Base-by-base conservation (phyloP, 352 stramenopile genomes). In the Lagenidium sp. region DNA sequence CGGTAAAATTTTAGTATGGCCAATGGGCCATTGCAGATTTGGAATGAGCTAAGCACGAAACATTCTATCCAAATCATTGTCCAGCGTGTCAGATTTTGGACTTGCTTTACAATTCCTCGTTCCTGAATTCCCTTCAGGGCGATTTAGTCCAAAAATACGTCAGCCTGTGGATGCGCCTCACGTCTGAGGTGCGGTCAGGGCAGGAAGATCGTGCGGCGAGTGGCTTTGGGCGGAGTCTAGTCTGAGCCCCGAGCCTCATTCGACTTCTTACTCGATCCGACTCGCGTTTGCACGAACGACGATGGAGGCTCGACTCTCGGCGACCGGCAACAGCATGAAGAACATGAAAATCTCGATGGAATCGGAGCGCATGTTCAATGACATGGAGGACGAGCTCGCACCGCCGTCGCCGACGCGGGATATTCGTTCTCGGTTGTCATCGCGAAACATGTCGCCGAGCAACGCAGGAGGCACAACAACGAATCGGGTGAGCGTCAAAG, bases 261-360 rank as follows among this genome's bases (percentile, higher is more conserved):
- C n/a, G n/a, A n/a, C n/a, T n/a, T n/a, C n/a, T n/a, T n/a, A n/a
- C n/a, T n/a, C n/a, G n/a, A n/a, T n/a, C n/a, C n/a, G n/a, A n/a
- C n/a, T n/a, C n/a, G 28, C 8, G 28, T 32, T 15, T 32, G 8
- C 8, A 32, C 21, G 25, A 19, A 31, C 15, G 37, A 53, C 46
- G 20, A 85, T 87, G 75, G 71, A 85, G 39, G 77, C 66, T 36
- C 71, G 74, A 44, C 53, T 83, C 52, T 82, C 68, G 28, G 57
- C 55, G 39, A 63, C 53, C 5, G 64, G 57, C 53, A 75, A 57
- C 57, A 81, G 65, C 59, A 82, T 84, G 61, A 86, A 86, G 62
- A 74, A 63, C 65, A 82, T 86, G 68, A 86, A 84, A 62, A 79
- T 86, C 57, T 80, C 61, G 44, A 86, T 86, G 71, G 74, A 84